phyloP scores from a whole-genome alignment of 345 rosid genomes.

The Dipteronia sinensis region DNA sequence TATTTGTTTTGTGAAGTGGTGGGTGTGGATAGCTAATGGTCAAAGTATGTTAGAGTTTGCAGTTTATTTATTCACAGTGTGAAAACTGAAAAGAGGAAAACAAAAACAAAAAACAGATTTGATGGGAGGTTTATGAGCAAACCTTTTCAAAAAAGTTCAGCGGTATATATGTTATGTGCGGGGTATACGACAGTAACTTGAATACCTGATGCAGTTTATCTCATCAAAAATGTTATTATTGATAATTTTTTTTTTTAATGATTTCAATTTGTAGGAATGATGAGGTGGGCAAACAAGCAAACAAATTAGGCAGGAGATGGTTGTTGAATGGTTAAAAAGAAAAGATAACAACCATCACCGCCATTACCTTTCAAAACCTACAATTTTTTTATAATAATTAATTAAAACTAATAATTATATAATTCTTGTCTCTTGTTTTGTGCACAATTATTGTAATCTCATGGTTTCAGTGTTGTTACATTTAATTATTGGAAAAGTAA shows the following conservation, averaged over 20 bases:
- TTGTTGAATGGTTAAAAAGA: slow-evolving; percentile 44
- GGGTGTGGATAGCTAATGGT: slow-evolving; percentile 10
- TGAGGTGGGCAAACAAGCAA: slow-evolving; percentile 41
- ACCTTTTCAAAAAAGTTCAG: too few relatives aligned
- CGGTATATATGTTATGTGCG: too few relatives aligned
- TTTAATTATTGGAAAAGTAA: not conserved
- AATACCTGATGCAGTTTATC: too few relatives aligned
- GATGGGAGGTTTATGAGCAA: too few relatives aligned
- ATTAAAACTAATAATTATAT: not conserved
- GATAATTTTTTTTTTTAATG: too few relatives aligned
- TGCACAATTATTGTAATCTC: slow-evolving; percentile 15
- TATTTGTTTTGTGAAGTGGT: not conserved
- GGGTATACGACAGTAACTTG: too few relatives aligned
- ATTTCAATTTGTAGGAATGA: slow-evolving; percentile 14
- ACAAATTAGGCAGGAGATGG: slow-evolving; percentile 44
- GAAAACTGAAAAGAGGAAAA: slow-evolving; percentile 33
- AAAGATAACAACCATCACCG: slow-evolving; percentile 39
- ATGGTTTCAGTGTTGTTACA: slow-evolving; percentile 10
- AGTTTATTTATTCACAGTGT: slow-evolving; percentile 35
- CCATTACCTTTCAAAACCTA: slow-evolving; percentile 15
- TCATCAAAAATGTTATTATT: too few relatives aligned
- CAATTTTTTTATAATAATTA: not conserved
- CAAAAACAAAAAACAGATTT: not conserved
- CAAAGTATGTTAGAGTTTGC: slow-evolving; percentile 29
- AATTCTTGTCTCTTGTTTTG: slow-evolving; percentile 18